These are phyloP conservation scores for Bremia lactucae DNA, from an alignment of 352 stramenopile genomes.

Conservation along the genomic window DNA sequence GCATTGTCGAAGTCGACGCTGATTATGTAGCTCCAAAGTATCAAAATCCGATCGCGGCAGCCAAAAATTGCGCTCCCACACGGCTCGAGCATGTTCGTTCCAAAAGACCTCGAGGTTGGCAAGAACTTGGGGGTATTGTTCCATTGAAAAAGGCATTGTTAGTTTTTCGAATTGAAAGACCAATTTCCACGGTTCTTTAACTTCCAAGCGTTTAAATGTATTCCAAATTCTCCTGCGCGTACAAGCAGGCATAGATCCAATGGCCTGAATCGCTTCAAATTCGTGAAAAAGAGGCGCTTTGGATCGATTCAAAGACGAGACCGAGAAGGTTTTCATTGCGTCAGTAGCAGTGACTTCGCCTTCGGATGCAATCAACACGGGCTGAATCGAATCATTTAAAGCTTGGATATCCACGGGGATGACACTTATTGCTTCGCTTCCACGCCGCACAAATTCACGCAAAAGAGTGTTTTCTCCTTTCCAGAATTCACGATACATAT, in stretches of 20 bases:
- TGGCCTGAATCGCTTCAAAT: too few relatives aligned
- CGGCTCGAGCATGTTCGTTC: slow-evolving; percentile 11
- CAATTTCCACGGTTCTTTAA: slow-evolving; percentile 15
- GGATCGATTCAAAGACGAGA: too few relatives aligned
- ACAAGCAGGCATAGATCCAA: too few relatives aligned
- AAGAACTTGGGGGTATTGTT: slow-evolving; percentile 3
- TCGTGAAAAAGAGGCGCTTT: too few relatives aligned
- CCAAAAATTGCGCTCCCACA: slow-evolving; percentile 32
- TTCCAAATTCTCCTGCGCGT: slow-evolving; percentile 4
- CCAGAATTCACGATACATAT: slow-evolving; percentile 26
- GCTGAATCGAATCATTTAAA: slow-evolving; percentile 4
- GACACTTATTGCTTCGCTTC: slow-evolving; percentile 17
- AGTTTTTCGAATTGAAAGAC: slow-evolving; percentile 13
- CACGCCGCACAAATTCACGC: slow-evolving; percentile 12
- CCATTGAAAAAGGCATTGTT: slow-evolving; percentile 11
- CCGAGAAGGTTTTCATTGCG: neutral
- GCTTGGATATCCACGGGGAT: slow-evolving; percentile 19
- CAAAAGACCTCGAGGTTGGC: slow-evolving; percentile 15
- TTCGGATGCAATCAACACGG: slow-evolving; percentile 1
- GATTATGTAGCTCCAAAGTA: neutral
- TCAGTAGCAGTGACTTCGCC: neutral
- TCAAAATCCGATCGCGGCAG: slow-evolving; percentile 7
- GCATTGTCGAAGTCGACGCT: slow-evolving; percentile 12
- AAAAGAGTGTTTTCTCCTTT: slow-evolving; percentile 13
- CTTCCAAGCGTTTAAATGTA: slow-evolving; percentile 13